phyloP scores from a whole-genome alignment of 306 rosid genomes.

The Fragaria nilgerrensis region DNA sequence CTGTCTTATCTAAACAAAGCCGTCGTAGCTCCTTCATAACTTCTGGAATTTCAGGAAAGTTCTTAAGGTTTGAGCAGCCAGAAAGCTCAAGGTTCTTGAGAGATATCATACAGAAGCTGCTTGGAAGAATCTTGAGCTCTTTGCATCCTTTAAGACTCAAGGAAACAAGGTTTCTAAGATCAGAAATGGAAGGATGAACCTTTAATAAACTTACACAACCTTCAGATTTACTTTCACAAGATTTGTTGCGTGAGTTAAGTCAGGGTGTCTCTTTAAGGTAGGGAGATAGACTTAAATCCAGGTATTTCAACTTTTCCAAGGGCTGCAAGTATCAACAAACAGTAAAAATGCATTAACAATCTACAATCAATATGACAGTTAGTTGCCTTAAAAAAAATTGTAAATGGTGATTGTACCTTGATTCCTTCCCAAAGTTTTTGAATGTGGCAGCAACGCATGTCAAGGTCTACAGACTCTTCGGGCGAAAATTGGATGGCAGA shows the following conservation, averaged over 20 bases:
- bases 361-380: not conserved
- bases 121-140: conserved; percentile 7
- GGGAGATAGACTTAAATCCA: not conserved
- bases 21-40: not conserved
- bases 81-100: not conserved
- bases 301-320: not conserved
- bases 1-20: not conserved
- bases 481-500: not conserved
- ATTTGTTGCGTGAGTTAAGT: conserved; percentile 14
- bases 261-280: not conserved
- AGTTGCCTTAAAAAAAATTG: not conserved
- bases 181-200: conserved; percentile 11
- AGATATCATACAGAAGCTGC: not conserved
- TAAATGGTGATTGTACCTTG: not conserved
- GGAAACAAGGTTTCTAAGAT: not conserved
- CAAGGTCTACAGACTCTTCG: conserved; percentile 16
- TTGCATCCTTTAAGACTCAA: not conserved
- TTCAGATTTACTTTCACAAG: conserved; percentile 2
- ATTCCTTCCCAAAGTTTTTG: conserved; percentile 6
- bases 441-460: not conserved
- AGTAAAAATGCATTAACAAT: not conserved
- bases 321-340: not conserved
- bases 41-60: conserved; percentile 8
- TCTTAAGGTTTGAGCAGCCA: not conserved
- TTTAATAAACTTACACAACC: not conserved